A percentile compares a stretch with the other conserved stretches of the same genome.
These are phyloP conservation scores for Yamadazyma siamensis DNA, from an alignment of 1,139 yeast species.

Conservation along the genomic window DNA sequence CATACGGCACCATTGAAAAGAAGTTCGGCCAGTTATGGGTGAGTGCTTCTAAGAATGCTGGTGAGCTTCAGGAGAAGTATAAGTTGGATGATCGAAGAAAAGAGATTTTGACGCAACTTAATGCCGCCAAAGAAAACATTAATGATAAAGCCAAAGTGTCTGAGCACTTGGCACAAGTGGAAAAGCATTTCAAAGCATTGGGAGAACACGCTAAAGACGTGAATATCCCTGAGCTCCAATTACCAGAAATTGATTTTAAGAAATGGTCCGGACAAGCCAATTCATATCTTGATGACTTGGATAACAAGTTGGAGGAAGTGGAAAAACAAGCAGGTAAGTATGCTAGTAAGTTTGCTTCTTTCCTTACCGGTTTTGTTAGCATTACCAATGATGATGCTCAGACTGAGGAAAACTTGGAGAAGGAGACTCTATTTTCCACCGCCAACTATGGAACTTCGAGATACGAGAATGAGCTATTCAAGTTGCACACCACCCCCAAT, in stretches of 20 bases:
- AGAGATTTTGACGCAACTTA: conserved; percentile 32
- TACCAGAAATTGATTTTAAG: conserved; percentile 18
- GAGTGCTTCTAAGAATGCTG: conserved; percentile 32
- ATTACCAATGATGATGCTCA: conserved; percentile 19
- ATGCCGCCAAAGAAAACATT: conserved; percentile 26
- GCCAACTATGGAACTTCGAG: conserved; percentile 40
- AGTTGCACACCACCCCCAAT: conserved; percentile 32
- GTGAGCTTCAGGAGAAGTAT: conserved; percentile 29
- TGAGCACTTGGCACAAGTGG: conserved; percentile 28
- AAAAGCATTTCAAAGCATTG: conserved; percentile 26
- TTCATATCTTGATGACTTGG: conserved; percentile 60
- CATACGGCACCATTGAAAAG: conserved; percentile 43
- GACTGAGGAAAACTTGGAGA: conserved; percentile 11
- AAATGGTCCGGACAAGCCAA: conserved; percentile 43
- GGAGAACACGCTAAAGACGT: conserved; percentile 11
- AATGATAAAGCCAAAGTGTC: conserved; percentile 22
- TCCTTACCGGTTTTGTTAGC: conserved; percentile 51
- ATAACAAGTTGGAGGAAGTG: conserved; percentile 62
- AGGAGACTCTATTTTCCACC: conserved; percentile 22
- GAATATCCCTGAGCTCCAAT: conserved; percentile 8
- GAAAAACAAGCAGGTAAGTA: conserved; percentile 64
- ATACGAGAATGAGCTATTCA: conserved; percentile 38
- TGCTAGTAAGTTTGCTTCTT: conserved; percentile 54
- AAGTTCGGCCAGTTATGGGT: conserved; percentile 39
- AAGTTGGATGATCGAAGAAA: conserved; percentile 42